Percentiles rank a stretch among this genome's conserved stretches.
phyloP scores from a whole-genome alignment of 2,329 filamentous ascomycete genomes.

The Aspergillus chevalieri region DNA sequence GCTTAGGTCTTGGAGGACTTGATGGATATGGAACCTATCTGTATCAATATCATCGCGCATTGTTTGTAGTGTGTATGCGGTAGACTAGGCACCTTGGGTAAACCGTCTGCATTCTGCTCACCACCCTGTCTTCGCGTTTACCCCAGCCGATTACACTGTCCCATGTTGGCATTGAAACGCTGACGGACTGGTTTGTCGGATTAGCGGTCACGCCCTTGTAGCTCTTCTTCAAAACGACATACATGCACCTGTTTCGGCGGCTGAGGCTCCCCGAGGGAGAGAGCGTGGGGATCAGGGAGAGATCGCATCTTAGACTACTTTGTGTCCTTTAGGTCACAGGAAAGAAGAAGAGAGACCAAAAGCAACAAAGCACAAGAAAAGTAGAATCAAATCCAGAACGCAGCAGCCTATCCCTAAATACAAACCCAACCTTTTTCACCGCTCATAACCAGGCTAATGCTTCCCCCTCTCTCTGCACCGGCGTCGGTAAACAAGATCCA shows the following conservation, averaged over 20 bases:
- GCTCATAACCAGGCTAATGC: too few species aligned
- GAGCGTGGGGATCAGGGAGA: not conserved
- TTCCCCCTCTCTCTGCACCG: too few species aligned
- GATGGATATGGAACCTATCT: conserved; percentile 3
- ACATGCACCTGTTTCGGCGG: not conserved
- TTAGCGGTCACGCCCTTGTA: not conserved
- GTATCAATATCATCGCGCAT: not conserved
- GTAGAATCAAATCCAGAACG: too few species aligned
- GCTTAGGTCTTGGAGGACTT: not conserved
- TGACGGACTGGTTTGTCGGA: conserved; percentile 2
- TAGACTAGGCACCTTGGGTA: conserved; percentile 4
- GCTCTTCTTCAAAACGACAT: not conserved
- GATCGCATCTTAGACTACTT: not conserved
- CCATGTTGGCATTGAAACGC: conserved; percentile 7
- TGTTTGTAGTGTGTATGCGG: not conserved
- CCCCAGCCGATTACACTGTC: conserved; percentile 1
- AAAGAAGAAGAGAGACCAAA: too few species aligned
- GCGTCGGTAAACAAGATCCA: too few species aligned
- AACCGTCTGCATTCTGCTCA: conserved; percentile 3
- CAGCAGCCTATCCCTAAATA: too few species aligned
- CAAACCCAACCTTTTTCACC: too few species aligned
- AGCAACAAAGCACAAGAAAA: too few species aligned
- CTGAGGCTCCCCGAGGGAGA: not conserved
- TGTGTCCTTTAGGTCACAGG: too few species aligned
- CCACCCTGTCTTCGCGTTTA: conserved; percentile 2